phyloP scores from a whole-genome alignment of 345 rosid species.

The Salix viminalis region DNA sequence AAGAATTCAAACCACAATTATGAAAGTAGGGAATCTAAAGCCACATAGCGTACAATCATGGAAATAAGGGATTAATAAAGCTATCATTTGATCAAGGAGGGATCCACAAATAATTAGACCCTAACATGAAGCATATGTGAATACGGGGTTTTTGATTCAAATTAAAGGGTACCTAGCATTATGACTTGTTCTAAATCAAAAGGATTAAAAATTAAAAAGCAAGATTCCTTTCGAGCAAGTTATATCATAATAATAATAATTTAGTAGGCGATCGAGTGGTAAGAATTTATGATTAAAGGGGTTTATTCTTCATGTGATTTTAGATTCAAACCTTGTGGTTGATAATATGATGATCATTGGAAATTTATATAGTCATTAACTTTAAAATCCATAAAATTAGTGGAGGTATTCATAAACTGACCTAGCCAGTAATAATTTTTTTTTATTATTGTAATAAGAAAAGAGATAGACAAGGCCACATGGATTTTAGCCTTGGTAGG shows the following conservation, averaged over 20 bases:
- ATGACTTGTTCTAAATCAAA: not conserved
- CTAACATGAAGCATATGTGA: not conserved
- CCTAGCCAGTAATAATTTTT: too few species aligned
- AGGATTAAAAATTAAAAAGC: slow-evolving; percentile 13
- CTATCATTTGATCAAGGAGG: too few species aligned
- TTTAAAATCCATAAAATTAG: too few species aligned
- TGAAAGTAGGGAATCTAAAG: not conserved
- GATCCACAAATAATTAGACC: not conserved
- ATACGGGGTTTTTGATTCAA: slow-evolving; percentile 18
- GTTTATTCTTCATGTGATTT: too few species aligned
- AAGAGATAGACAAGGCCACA: slow-evolving; percentile 31
- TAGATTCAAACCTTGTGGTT: too few species aligned
- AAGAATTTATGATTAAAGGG: too few species aligned
- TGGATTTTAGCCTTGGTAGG: slow-evolving; percentile 33
- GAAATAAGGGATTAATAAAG: slow-evolving; percentile 3
- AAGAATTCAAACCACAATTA: not conserved
- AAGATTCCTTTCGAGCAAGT: slow-evolving; percentile 30
- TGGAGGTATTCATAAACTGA: accelerated
- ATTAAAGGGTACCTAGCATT: slow-evolving; percentile 28
- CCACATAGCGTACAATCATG: not conserved
- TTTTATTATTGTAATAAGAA: not conserved
- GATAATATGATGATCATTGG: accelerated
- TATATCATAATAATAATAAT: not conserved
- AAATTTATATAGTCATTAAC: too few species aligned
- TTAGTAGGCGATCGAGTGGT: accelerated